These are phyloP conservation scores for California macrophylla DNA, from an alignment of 441 rosid genomes.

Conservation along the genomic window DNA sequence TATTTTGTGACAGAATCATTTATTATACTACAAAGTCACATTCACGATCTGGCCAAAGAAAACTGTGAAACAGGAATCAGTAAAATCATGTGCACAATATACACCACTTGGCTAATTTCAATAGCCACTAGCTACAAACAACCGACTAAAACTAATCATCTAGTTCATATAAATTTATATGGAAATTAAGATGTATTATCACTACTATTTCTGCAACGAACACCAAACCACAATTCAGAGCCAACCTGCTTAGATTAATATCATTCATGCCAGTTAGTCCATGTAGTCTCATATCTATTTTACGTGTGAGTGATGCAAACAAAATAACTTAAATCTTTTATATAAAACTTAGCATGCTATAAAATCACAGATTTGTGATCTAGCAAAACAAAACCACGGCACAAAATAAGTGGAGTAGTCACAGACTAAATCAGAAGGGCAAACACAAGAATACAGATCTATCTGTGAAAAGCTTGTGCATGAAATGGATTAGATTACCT, in stretches of 20 bases:
- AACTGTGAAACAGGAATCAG: not conserved
- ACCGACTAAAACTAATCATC: not conserved
- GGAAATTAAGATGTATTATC: not conserved
- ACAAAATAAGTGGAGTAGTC: not conserved
- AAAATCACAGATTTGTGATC: not conserved
- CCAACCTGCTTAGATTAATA: not conserved
- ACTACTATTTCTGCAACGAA: not conserved
- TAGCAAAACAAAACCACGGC: not conserved
- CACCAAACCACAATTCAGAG: not conserved
- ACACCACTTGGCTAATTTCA: not conserved
- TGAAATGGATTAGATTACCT: slow-evolving; percentile 31
- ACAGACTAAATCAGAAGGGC: not conserved
- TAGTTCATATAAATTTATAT: too few relatives aligned
- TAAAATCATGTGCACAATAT: not conserved
- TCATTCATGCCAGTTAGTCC: not conserved
- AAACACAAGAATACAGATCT: not conserved
- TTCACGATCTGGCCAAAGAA: not conserved
- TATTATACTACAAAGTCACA: not conserved
- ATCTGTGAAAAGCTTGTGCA: not conserved
- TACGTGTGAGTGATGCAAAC: not conserved
- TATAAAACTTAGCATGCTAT: not conserved
- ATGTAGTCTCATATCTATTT: not conserved
- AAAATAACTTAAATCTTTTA: not conserved
- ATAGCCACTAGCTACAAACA: not conserved
- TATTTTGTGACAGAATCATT: not conserved